Base-by-base conservation (phyloP, 495 filamentous ascomycete genomes). In the Oidiodendron maius region DNA sequence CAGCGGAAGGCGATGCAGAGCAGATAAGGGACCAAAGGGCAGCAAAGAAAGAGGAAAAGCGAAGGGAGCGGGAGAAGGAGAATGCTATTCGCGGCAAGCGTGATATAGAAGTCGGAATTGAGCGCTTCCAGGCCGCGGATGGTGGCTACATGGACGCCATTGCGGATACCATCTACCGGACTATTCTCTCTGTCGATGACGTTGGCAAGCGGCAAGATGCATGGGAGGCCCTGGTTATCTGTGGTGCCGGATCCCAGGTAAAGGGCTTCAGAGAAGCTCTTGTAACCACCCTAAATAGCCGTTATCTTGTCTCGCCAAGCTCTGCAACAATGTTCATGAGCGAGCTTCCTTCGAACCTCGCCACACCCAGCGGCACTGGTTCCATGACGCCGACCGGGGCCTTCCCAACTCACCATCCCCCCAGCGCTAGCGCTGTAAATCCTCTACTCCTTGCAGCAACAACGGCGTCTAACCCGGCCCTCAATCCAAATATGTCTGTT, bases 271-370 rank as follows among this genome's bases (percentile, higher is more conserved):
- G 86, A 58, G 90, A 95, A 44, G 85, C 93, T 41, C 75, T 98
- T 32, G 64, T 96, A 34, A 71, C 80, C 26, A 89, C 83, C 0
- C 74, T 97, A 17, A 79, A 78, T 24, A 77, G 81, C 50, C 91
- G 89, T 55, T 94, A 93, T 62, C 71, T 95, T 30, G 84, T 97
- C 48, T 91, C 90, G 3, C 93, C 93, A 0, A 91, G 86, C 35
- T 82, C 81, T 2, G 89, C 85, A 18, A 96, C 90, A 28, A 97
- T 97, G 59, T 98, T 98, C 74, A 95, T 89, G 28, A 94, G 87
- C 38, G 93, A 98, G 66, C 80, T 98, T 26, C 90, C 90, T 16
- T 93, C 87, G 1, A 88, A 90, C 64, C 76, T 95, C 61, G 86
- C 85, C 37, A 97, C 93, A 0, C 93, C 93, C 10, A 74, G 81